Evolutionary conservation across 2,329 filamentous ascomycete species (phyloP), one percentile per base, ranked within the genome.

Genomic region (Fusarium napiforme): DNA sequence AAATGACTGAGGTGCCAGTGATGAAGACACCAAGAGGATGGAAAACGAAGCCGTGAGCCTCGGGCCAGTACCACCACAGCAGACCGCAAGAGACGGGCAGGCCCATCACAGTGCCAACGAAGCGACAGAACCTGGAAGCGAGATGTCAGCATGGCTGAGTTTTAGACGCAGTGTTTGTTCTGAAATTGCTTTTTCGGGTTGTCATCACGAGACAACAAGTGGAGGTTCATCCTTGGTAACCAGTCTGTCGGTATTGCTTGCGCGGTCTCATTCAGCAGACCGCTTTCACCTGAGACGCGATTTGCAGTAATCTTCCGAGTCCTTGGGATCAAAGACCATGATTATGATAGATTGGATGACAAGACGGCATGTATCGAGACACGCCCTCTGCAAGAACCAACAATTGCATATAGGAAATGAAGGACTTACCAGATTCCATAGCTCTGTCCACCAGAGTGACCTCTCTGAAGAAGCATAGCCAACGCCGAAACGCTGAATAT

Each of bases 21-120:
- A 88, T 74, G 64, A 87, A 83, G 8, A 86, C 49, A 2, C 81
- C 83, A 9, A 86, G 76, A 1, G 84, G 85, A 37, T 82, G 83
- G 55, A 82, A 78, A 36, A 85, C 83, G 73, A 86, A 88, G 16
- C 81, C 82, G 73, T 88, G 84, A 2, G 85, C 84, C 63, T 87
- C 86, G 7, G 85, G 85, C 86, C 86, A 87, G 71, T 82, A 83
- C 79, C 83, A 86, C 85, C 85, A 87, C n/a, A 85, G 76, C 47
- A 86, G 71, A 14, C 77, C 77, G 59, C 83, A 84, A 47, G 79
- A 79, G 16, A 82, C 63, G 9, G 83, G 79, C 23, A 87, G 77
- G 4, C 85, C 85, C 65, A 82, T 77, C 14, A 85, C 58, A 3
- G 84, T 83, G 9, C 86, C 85, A 5, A 84, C 62, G 18, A 82